Evolutionary conservation across 202 grass and related monocot genomes (phyloP).

Genomic region (Carex arenaria): DNA sequence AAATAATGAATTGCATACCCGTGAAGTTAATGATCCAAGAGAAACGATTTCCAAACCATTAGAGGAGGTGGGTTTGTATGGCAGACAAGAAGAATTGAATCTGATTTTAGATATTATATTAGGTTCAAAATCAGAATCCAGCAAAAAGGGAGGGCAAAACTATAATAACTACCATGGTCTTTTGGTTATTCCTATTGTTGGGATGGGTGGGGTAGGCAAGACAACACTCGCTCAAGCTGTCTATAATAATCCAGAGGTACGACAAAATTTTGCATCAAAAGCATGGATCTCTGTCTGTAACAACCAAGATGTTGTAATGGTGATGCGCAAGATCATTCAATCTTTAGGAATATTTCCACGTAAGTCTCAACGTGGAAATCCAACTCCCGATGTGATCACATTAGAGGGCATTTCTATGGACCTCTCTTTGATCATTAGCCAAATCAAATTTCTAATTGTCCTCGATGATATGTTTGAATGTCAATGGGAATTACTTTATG

Average conservation of each 20-base stretch:
- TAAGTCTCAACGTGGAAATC: too few species aligned
- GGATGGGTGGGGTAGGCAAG: not conserved
- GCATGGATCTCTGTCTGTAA: slow-evolving; percentile 41
- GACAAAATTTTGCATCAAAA: slow-evolving; percentile 21
- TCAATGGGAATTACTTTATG: slow-evolving; percentile 27
- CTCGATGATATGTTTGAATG: slow-evolving; percentile 36
- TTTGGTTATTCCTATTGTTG: slow-evolving; percentile 38
- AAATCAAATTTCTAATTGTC: slow-evolving; percentile 40
- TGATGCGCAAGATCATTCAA: slow-evolving; percentile 25
- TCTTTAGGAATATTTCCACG: not conserved
- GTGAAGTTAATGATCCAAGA: not conserved
- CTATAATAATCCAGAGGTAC: slow-evolving; percentile 4
- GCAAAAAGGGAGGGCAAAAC: not conserved
- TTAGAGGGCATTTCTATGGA: not conserved
- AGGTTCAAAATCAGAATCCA: not conserved
- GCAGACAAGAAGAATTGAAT: slow-evolving; percentile 13
- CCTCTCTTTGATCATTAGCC: not conserved
- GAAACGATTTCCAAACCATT: not conserved
- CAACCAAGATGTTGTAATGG: not conserved
- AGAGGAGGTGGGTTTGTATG: not conserved
- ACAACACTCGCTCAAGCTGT: not conserved
- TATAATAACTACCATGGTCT: not conserved
- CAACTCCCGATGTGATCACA: too few species aligned
- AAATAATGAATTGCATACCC: not conserved
- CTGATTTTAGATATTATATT: not conserved